Percentiles rank a stretch among this genome's conserved stretches.
Evolutionary conservation across 2,329 filamentous ascomycete species (phyloP).

Genomic region (Penicillium sp.): DNA sequence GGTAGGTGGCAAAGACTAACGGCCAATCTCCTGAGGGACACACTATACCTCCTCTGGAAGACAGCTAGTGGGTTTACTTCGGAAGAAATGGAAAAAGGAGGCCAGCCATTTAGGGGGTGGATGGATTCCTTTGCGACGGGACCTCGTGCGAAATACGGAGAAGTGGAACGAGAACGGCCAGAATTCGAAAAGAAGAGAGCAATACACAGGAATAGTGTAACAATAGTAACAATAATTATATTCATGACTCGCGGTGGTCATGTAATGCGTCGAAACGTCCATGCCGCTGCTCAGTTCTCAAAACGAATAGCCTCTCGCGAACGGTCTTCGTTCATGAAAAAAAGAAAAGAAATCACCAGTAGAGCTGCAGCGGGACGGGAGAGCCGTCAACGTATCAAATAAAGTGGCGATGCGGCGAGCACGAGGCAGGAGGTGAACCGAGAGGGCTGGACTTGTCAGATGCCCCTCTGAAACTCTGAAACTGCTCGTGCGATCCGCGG

Average conservation of each 20-base stretch:
- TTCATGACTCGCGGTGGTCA: not conserved
- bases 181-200: not conserved
- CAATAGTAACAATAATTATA: not conserved
- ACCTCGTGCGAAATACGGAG: not conserved
- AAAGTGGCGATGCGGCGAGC: constrained; percentile 14
- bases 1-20: not conserved
- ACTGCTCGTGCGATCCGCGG: constrained; percentile 19
- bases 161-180: not conserved
- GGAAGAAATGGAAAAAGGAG: constrained; percentile 1
- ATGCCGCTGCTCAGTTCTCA: no score
- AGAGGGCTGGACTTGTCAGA: constrained; percentile 7
- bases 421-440: constrained; percentile 25
- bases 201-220: not conserved
- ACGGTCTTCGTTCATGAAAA: not conserved
- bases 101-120: not conserved
- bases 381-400: constrained; percentile 10
- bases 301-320: no score
- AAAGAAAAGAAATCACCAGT: not conserved
- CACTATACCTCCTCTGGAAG: not conserved
- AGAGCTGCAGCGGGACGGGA: constrained; percentile 2
- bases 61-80: not conserved
- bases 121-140: not conserved
- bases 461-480: constrained; percentile 10
- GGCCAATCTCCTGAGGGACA: not conserved
- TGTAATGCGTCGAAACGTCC: not conserved